Evolutionary conservation across 805 yeast genomes (phyloP), one percentile per base, ranked within the genome.

Genomic region (Candida arabinofermentans): DNA sequence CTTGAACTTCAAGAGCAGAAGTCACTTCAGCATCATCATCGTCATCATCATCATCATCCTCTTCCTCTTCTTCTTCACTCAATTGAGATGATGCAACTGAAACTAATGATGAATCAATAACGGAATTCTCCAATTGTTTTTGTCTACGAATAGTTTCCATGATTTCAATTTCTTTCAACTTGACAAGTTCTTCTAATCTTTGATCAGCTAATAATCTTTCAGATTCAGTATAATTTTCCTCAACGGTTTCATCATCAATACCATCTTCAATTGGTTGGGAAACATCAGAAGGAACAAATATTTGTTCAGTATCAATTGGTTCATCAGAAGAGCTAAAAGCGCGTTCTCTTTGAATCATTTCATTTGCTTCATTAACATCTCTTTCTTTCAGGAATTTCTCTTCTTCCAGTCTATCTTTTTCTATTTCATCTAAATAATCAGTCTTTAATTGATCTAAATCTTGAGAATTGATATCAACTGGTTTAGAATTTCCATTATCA

Each of bases 311-410:
- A n/a, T n/a, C n/a, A 12, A 26, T 23, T 14, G 39, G 24, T n/a
- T 32, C 38, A 12, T 33, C 43, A 19, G 44, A 26, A 16, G 21
- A 37, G 36, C 50, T 49, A 30, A 57, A 53, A 2, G 49, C 61
- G 30, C 36, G 45, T 43, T 51, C 53, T 36, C 61, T 48, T 27
- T 67, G 64, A 44, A 64, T 61, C 16, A 48, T 43, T 48, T 71
- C 77, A 39, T 71, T 50, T 42, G 66, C 61, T 32, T 58, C 60
- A 19, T 70, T 70, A 40, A 62, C 44, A 16, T 53, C 55, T 52
- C 64, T 64, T 48, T 74, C 76, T 42, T 65, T 51, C 35, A 61
- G 67, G 17, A 71, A 57, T 49, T 70, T 64, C 40, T 59, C 32
- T 45, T 59, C 42, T 36, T 55, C 47, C 35, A 58, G 61, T 40